These are phyloP conservation scores for Punica granatum DNA, from an alignment of 345 rosid genomes.

Conservation along the genomic window DNA sequence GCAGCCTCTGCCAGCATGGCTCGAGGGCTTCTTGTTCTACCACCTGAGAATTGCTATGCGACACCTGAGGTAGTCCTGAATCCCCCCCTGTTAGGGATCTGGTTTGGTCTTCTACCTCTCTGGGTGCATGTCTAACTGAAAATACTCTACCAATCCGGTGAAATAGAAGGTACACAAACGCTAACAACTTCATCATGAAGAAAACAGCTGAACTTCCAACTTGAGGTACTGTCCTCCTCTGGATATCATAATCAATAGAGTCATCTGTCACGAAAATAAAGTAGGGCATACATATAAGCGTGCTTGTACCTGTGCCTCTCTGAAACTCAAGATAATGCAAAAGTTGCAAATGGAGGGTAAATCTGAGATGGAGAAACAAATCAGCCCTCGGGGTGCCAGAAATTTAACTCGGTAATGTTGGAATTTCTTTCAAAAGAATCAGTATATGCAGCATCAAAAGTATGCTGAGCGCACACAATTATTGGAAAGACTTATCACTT, in stretches of 20 bases:
- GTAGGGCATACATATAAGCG: slow-evolving; percentile 6
- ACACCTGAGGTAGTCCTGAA: slow-evolving; percentile 25
- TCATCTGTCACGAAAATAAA: slow-evolving; percentile 34
- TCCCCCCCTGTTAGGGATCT: slow-evolving; percentile 22
- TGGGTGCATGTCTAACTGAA: slow-evolving; percentile 16
- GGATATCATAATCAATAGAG: slow-evolving; percentile 17
- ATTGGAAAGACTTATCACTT: neutral
- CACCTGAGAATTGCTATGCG: slow-evolving; percentile 20
- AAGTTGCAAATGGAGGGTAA: neutral
- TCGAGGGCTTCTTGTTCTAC: slow-evolving; percentile 39
- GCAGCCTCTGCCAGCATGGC: slow-evolving; percentile 88
- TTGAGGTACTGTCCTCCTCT: slow-evolving; percentile 23
- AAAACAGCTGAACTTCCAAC: slow-evolving; percentile 24
- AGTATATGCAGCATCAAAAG: neutral
- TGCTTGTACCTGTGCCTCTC: neutral
- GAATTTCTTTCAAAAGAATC: neutral
- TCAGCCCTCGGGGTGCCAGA: neutral
- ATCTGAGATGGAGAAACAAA: neutral
- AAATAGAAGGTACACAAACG: slow-evolving; percentile 37
- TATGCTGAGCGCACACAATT: neutral
- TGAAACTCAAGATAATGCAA: neutral
- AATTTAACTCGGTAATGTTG: neutral
- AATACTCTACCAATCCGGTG: slow-evolving; percentile 37
- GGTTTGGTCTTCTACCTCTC: slow-evolving; percentile 31
- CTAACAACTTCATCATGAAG: slow-evolving; percentile 42